Conservation (phyloP, 371 early-diverging fungal species). For the Mortierella sp. region DNA sequence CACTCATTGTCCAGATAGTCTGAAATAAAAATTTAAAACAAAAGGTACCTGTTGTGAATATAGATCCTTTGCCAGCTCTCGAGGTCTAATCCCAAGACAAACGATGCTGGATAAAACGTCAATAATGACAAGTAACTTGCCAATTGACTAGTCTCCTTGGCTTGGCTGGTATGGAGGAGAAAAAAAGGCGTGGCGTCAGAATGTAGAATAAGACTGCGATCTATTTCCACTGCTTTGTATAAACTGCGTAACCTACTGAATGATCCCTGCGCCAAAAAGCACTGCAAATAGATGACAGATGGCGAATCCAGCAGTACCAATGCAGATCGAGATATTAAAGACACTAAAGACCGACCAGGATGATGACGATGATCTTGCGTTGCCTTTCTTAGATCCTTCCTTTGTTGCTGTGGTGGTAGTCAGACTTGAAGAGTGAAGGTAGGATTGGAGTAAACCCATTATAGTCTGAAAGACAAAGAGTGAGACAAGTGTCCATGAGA, state of each 20-base stretch:
- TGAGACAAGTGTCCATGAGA: conserved; percentile 34
- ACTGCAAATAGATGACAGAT: conserved; percentile 45
- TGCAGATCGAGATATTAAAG: conserved; percentile 34
- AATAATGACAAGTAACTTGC: conserved; percentile 39
- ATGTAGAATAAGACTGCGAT: neutral
- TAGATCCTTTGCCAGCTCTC: conserved; percentile 43
- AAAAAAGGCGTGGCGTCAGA: neutral
- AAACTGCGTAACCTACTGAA: conserved; percentile 19
- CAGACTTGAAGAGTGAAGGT: conserved; percentile 10
- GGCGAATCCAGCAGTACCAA: conserved; percentile 33
- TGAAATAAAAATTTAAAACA: neutral
- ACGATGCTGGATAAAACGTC: conserved; percentile 52
- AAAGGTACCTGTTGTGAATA: conserved; percentile 41
- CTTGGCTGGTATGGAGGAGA: conserved; percentile 22
- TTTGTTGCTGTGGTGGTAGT: neutral
- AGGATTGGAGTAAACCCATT: conserved; percentile 25
- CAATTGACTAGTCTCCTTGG: conserved; percentile 43
- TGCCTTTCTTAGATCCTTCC: neutral
- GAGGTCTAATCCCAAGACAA: conserved; percentile 41
- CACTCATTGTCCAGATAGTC: too few relatives aligned
- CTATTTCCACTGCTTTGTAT: neutral
- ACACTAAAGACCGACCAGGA: conserved; percentile 18
- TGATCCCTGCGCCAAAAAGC: conserved; percentile 45
- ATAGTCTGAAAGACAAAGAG: conserved; percentile 32
- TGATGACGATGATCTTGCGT: neutral